phyloP scores from a whole-genome alignment of 495 filamentous ascomycete genomes.

The Chlorociboria aeruginascens region DNA sequence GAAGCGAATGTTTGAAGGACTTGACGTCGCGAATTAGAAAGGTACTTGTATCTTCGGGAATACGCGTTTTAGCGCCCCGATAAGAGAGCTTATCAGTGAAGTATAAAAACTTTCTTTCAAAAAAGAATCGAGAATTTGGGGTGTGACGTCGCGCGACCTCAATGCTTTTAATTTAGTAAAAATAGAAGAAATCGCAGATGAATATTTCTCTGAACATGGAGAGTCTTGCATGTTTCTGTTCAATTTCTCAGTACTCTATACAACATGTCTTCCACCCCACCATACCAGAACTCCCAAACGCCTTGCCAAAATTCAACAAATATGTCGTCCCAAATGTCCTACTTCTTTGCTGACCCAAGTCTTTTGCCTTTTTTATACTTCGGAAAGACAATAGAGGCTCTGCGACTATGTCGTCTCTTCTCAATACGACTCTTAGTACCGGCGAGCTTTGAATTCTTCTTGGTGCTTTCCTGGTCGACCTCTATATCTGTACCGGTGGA shows the following conservation, averaged over 20 bases:
- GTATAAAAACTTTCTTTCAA: too few species aligned
- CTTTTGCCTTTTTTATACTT: slow-evolving; percentile 33
- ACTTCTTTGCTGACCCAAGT: slow-evolving; percentile 19
- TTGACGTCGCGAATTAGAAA: not conserved
- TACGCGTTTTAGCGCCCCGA: too few species aligned
- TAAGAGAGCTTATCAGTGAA: too few species aligned
- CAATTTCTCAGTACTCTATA: not conserved
- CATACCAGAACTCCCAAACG: slow-evolving; percentile 2
- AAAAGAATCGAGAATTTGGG: too few species aligned
- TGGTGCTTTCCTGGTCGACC: slow-evolving; percentile 28
- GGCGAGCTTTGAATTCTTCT: slow-evolving; percentile 15
- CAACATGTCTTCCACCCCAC: not conserved
- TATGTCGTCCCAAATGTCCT: not conserved
- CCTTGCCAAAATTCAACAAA: not conserved
- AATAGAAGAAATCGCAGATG: too few species aligned
- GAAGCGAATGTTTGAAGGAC: too few species aligned
- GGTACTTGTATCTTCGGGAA: not conserved
- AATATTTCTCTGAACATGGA: too few species aligned
- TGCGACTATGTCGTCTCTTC: slow-evolving; percentile 29
- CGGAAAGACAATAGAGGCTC: slow-evolving; percentile 32
- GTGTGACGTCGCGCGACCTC: too few species aligned
- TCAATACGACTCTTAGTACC: slow-evolving; percentile 19
- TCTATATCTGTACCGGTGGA: slow-evolving; percentile 27
- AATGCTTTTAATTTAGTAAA: too few species aligned
- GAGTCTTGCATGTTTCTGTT: too few species aligned